phyloP scores from a whole-genome alignment of 1,139 yeast species.

The Maudiozyma humilis region DNA sequence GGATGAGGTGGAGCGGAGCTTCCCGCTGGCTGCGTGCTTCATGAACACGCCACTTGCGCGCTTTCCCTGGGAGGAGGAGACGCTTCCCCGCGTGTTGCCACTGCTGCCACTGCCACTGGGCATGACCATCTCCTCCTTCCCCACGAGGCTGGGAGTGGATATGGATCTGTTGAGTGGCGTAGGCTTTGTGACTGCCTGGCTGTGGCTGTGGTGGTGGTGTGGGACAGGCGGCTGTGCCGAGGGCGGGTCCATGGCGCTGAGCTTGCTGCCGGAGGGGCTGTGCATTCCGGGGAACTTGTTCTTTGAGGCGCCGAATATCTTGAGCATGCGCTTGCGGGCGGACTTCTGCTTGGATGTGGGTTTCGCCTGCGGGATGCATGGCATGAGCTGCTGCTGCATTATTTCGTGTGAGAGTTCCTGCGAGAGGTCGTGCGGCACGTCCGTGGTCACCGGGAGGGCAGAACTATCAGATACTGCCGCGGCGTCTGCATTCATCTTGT shows the following conservation, averaged over 20 bases:
- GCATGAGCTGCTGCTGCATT: neutral
- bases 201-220: neutral
- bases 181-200: constrained; percentile 1
- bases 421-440: neutral
- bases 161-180: constrained; percentile 7
- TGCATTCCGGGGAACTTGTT: constrained; percentile 2
- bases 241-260: neutral
- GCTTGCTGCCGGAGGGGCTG: neutral
- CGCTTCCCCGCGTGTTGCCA: neutral
- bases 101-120: constrained; percentile 5
- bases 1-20: constrained; percentile 1
- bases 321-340: constrained; percentile 27
- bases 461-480: neutral
- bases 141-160: constrained; percentile 7
- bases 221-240: neutral
- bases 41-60: constrained; percentile 23
- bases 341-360: constrained; percentile 13
- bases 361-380: constrained; percentile 2
- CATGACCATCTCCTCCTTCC: constrained; percentile 5
- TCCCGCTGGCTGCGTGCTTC: constrained; percentile 10
- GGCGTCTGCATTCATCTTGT: constrained; percentile 5
- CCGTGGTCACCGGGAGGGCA: neutral
- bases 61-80: too few relatives aligned
- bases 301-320: constrained; percentile 25
- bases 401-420: neutral